These are phyloP conservation scores for Neurospora tetrasperma DNA, from an alignment of 495 filamentous ascomycete genomes.

Conservation along the genomic window DNA sequence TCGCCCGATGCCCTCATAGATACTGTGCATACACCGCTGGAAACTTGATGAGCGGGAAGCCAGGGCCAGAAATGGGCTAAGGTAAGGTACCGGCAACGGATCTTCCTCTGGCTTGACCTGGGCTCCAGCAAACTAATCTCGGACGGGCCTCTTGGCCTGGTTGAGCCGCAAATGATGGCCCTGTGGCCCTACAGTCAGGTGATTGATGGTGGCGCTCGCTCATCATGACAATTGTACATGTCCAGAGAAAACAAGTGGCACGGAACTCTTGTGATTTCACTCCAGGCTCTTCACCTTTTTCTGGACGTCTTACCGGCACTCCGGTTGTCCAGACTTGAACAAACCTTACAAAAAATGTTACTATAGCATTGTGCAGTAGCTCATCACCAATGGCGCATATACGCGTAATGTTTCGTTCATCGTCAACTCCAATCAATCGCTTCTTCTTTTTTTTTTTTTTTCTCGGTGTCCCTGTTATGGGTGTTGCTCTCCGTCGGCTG, in stretches of 20 bases:
- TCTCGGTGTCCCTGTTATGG: neutral
- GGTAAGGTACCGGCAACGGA: neutral
- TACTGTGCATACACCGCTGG: neutral
- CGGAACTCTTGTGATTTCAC: neutral
- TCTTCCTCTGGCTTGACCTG: neutral
- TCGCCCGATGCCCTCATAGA: neutral
- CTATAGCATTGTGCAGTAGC: neutral
- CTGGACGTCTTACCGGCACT: neutral
- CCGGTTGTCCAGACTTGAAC: neutral
- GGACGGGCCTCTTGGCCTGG: neutral
- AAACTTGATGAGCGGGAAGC: neutral
- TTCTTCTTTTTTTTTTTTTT: neutral
- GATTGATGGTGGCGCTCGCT: neutral
- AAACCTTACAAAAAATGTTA: neutral
- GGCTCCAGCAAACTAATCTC: neutral
- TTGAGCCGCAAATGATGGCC: neutral
- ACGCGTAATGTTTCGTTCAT: neutral
- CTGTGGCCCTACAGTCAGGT: neutral
- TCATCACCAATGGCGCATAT: neutral
- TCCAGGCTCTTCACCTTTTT: neutral
- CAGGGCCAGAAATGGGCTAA: neutral
- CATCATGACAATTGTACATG: neutral
- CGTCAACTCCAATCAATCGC: neutral
- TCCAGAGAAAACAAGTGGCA: neutral
- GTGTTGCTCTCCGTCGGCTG: neutral